Evolutionary conservation across 1,139 yeast species (phyloP).

Genomic region (Debaryomycetaceae sp.): DNA sequence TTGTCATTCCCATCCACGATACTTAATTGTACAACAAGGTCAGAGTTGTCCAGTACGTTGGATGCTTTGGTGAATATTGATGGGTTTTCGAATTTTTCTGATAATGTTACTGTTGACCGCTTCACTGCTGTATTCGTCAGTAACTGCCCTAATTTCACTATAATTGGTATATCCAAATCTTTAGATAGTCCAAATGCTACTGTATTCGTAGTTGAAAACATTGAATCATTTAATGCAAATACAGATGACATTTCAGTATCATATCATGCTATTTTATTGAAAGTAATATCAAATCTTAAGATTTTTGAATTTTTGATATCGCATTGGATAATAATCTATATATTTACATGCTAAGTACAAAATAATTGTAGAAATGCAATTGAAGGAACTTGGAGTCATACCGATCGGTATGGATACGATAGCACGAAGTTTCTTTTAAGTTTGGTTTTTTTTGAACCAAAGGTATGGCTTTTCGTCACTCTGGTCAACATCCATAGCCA

Average conservation of each 20-base stretch:
- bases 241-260: constrained; percentile 3
- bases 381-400: neutral
- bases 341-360: neutral
- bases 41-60: constrained; percentile 50
- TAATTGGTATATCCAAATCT: constrained; percentile 57
- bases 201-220: constrained; percentile 23
- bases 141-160: constrained; percentile 34
- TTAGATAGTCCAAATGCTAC: constrained; percentile 74
- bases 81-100: constrained; percentile 58
- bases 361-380: neutral
- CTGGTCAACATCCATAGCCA: constrained; percentile 10
- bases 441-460: neutral
- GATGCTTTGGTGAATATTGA: constrained; percentile 47
- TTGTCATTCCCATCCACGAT: constrained; percentile 57
- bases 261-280: too few relatives aligned
- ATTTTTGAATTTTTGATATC: neutral
- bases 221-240: constrained; percentile 3
- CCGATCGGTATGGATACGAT: too few relatives aligned
- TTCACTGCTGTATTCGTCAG: constrained; percentile 20
- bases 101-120: constrained; percentile 36
- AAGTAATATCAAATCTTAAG: neutral
- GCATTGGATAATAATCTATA: neutral
- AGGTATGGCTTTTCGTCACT: neutral
- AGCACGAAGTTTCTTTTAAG: too few relatives aligned
- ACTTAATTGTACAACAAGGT: constrained; percentile 60